Percentiles rank a stretch among this genome's conserved stretches.
These are phyloP conservation scores for Neurospora sp. DNA, from an alignment of 495 filamentous ascomycete genomes.

Conservation along the genomic window DNA sequence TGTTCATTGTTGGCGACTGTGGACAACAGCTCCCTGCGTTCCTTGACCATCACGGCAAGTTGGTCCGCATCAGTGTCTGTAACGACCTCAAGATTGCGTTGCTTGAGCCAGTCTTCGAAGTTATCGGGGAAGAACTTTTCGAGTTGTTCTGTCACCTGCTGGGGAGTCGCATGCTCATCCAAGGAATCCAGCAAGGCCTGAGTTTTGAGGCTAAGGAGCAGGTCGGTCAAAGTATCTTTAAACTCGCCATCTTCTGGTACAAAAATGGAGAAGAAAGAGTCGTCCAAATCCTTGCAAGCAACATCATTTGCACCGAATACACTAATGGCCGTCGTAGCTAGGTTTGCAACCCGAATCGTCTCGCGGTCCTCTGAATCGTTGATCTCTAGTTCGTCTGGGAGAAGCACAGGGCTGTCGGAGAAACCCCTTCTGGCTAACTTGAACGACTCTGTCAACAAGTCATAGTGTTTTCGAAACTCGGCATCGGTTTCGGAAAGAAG, in stretches of 20 bases:
- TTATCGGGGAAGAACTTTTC: constrained; percentile 64
- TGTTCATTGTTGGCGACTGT: constrained; percentile 47
- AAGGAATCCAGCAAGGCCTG: constrained; percentile 72
- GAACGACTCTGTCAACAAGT: constrained; percentile 67
- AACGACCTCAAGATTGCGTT: constrained; percentile 53
- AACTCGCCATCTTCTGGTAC: constrained; percentile 54
- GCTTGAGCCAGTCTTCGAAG: constrained; percentile 53
- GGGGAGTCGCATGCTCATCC: constrained; percentile 40
- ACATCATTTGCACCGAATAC: constrained; percentile 79
- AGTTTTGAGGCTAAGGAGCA: constrained; percentile 80
- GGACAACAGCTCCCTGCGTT: constrained; percentile 57
- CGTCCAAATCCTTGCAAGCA: constrained; percentile 70
- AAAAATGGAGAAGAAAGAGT: constrained; percentile 77
- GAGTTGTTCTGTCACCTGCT: constrained; percentile 54
- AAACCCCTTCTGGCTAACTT: constrained; percentile 74
- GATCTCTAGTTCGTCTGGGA: constrained; percentile 64
- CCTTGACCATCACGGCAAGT: constrained; percentile 54
- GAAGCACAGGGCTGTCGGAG: constrained; percentile 57
- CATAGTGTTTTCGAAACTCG: constrained; percentile 72
- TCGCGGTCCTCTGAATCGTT: constrained; percentile 56
- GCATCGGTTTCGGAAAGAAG: constrained; percentile 65
- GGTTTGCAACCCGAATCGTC: constrained; percentile 74
- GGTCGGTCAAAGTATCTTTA: constrained; percentile 49
- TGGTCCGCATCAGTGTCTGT: constrained; percentile 64
- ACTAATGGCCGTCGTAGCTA: constrained; percentile 75